Evolutionary conservation across 202 grass and related monocot genomes (phyloP), one percentile per base, ranked within the genome.

Genomic region (Setaria viridis): DNA sequence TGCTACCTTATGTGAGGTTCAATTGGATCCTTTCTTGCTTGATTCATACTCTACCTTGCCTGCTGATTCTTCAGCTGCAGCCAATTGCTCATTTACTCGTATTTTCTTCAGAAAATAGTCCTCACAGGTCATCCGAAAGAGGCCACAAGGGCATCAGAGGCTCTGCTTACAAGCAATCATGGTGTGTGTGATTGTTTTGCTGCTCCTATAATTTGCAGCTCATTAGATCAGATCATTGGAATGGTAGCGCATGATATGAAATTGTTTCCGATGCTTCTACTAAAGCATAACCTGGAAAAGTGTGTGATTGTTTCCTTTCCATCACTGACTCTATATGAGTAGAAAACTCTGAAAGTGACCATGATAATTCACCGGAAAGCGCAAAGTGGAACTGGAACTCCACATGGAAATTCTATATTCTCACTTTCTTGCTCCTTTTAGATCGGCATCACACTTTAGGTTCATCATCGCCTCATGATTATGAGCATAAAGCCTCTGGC

Each of bases 391-490:
- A 59, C 88, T 74, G 74, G 57, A 87, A 73, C 49, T 46, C 66
- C 84, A 74, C 84, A 90, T 46, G 33, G 19, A n/a, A 90, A 51
- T 79, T 78, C 42, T 86, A 43, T 73, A 78, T 10, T 66, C 48
- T 43, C 16, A 6, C 66, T 59, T 51, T 71, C 30, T 17, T 25
- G 42, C 30, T 46, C 45, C 84, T 90, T 86, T 87, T 62, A 62
- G 77, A 56, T 62, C 34, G 76, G 15, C 30, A 15, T 0, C 11
- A 35, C 43, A 50, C 58, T 49, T 64, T 30, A 33, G 42, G 7
- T n/a, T 6, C 55, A 83, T 84, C 81, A 86, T 89, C 46, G 77
- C 34, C 72, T 50, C 34, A 84, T 89, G 54, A 87, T 86, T 81
- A 87, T 74, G 47, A 67, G n/a, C 50, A 11, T 87, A 86, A 79